Evolutionary conservation across 441 rosid genomes (phyloP), one percentile per base, ranked within the genome.

Genomic region (Eruca vesicaria): DNA sequence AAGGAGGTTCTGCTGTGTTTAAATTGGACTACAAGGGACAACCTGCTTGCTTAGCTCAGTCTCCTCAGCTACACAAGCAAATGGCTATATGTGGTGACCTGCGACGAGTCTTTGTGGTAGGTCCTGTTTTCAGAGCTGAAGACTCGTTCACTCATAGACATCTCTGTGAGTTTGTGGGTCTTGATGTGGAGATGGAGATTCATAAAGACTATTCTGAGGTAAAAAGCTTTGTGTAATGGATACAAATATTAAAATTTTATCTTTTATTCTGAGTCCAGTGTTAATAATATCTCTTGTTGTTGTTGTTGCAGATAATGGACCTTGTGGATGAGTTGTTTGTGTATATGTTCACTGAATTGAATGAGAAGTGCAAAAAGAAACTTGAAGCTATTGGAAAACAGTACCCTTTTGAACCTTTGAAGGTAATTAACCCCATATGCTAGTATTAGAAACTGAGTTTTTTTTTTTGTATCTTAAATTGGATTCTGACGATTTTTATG

Each of bases 1-100:
- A 92, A 82, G 98, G 98, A 33, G 99, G 97, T 68, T 85, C 98
- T 79, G 92, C 94, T 80, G 97, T 94, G 20, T 94, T 95, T 87
- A 81, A 59, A 74, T 74, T 95, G 75, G 92, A 90, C 48, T 93
- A 93, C 85, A 87, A 89, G 65, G 94, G 96, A 35, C 87, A 81
- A 31, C 78, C 88, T 33, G 97, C 93, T 9, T 93, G 90, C 82
- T 73, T 91, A 59, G 94, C 97, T 5, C 98, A 91, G 78, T 91
- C 93, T 43, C 96, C 98, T 71, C 98, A 89, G 66, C 91, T 91
- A 78, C 91, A 93, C 73, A 91, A 91, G 73, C 96, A 93, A 65
- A 89, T 93, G 93, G 72, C 76, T 6, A 77, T 71, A 65, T 65
- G 88, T 68, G 95, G 86, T 66, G 94, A 87, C 83, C 75, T 85